Base-by-base conservation (phyloP, 345 rosid species). In the Moringa oleifera region DNA sequence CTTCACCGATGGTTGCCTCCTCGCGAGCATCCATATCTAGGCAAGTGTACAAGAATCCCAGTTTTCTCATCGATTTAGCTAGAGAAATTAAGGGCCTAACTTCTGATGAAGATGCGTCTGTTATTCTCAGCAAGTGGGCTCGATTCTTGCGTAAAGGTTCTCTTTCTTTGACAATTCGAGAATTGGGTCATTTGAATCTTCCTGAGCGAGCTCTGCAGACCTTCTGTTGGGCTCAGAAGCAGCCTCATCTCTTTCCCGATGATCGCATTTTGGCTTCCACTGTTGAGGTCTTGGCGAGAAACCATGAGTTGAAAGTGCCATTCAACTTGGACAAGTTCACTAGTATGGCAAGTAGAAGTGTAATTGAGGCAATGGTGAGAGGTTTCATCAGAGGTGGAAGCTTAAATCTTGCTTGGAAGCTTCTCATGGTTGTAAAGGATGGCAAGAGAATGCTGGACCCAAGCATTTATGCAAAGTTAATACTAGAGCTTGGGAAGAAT, bases 121-220 rank as follows among this genome's bases (percentile, higher is more conserved):
- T 64, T 25, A 72, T 90, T 41, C 91, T 93, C 23, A 73, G 77
- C 66, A 80, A 80, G 50, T 74, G 73, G 65, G 78, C 71, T 59
- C 73, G 77, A 51, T 93, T 83, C 70, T 50, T 93, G 72, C 84
- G 88, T 5, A 93, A 88, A 71, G 92, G 96, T 16, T 90, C 94
- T 0, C 74, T 93, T 23, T 86, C 92, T 0, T 45, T 78, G 62
- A 90, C 97, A 1, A 78, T 90, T 65, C 73, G 86, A 37, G 98
- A 93, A 53, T 68, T 93, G 71, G 96, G 97, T 64, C 96, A 82
- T 28, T 77, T 93, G 92, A 81, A 80, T 62, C 70, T 90, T 31
- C 95, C 96, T 31, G 82, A 76, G 36, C 70, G 91, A 79, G 95
- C 97, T 67, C 63, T 90, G 56, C 95, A 93, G 69, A 83, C 94